These are phyloP conservation scores for Globisporangium polare DNA, from an alignment of 352 stramenopile genomes.

Conservation along the genomic window DNA sequence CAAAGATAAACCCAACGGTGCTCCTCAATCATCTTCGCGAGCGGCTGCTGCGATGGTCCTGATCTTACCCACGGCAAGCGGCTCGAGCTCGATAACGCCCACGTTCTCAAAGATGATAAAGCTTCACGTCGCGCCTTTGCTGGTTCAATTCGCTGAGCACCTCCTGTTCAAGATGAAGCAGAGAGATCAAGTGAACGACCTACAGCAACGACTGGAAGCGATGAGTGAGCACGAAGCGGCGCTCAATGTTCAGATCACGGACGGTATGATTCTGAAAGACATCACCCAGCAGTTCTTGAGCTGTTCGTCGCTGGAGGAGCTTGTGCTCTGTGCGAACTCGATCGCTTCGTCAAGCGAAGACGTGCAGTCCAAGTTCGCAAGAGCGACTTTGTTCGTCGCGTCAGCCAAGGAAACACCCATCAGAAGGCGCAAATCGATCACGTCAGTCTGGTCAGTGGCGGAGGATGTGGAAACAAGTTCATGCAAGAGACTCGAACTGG, in stretches of 20 bases:
- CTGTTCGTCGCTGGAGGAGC: slow-evolving; percentile 10
- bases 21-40: not conserved
- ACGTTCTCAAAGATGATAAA: not conserved
- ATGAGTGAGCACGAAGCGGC: not conserved
- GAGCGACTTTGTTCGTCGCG: slow-evolving; percentile 2
- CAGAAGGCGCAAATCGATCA: not conserved
- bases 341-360: slow-evolving; percentile 1
- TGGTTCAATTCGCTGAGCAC: slow-evolving; percentile 5
- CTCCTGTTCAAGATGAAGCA: slow-evolving; percentile 1
- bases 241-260: not conserved
- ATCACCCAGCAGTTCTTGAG: not conserved
- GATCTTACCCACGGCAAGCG: not conserved
- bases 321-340: slow-evolving; percentile 11
- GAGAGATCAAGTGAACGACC: not conserved
- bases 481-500: not conserved
- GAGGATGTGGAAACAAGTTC: not conserved
- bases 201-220: slow-evolving; percentile 1
- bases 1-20: not conserved
- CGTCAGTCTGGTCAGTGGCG: slow-evolving; percentile 3
- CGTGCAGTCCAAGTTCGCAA: not conserved
- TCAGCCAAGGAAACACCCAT: not conserved
- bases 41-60: slow-evolving; percentile 8
- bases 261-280: not conserved
- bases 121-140: slow-evolving; percentile 5
- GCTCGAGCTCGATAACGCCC: not conserved